phyloP scores from a whole-genome alignment of 805 yeast genomes.

The Starmera pachycereana region DNA sequence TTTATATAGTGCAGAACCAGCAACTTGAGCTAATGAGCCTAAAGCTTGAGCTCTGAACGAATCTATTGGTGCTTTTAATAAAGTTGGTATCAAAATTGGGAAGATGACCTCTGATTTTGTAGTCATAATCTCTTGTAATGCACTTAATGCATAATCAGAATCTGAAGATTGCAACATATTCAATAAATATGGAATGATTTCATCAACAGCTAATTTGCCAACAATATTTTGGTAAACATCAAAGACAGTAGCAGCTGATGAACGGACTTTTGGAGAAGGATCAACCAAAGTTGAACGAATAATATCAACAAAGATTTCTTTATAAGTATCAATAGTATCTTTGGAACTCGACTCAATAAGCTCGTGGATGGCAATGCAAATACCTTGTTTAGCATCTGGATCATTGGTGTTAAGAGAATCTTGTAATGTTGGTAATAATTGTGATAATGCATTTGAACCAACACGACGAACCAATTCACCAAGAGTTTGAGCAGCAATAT shows the following conservation, averaged over 20 bases:
- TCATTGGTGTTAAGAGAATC: slow-evolving; percentile 49
- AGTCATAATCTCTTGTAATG: slow-evolving; percentile 86
- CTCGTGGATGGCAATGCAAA: slow-evolving; percentile 87
- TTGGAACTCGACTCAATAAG: slow-evolving; percentile 64
- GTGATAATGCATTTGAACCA: slow-evolving; percentile 77
- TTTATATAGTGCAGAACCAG: slow-evolving; percentile 71
- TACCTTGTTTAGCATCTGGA: slow-evolving; percentile 89
- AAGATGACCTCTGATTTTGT: slow-evolving; percentile 83
- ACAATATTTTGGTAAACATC: slow-evolving; percentile 75
- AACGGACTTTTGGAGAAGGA: slow-evolving; percentile 62
- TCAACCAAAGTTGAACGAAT: slow-evolving; percentile 77
- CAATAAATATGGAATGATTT: slow-evolving; percentile 75
- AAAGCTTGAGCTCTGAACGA: slow-evolving; percentile 79
- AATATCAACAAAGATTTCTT: slow-evolving; percentile 59
- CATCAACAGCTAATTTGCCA: slow-evolving; percentile 83
- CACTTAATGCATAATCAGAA: slow-evolving; percentile 72
- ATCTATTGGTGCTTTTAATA: slow-evolving; percentile 74
- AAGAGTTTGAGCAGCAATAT: slow-evolving; percentile 84
- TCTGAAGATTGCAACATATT: slow-evolving; percentile 50
- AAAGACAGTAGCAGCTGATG: slow-evolving; percentile 85
- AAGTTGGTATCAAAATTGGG: slow-evolving; percentile 85
- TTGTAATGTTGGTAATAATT: slow-evolving; percentile 77
- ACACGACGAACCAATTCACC: slow-evolving; percentile 94
- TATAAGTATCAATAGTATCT: slow-evolving; percentile 53
- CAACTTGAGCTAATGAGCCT: slow-evolving; percentile 81